phyloP scores from a whole-genome alignment of 2,329 filamentous ascomycete genomes.

The Arachnopeziza araneosa region DNA sequence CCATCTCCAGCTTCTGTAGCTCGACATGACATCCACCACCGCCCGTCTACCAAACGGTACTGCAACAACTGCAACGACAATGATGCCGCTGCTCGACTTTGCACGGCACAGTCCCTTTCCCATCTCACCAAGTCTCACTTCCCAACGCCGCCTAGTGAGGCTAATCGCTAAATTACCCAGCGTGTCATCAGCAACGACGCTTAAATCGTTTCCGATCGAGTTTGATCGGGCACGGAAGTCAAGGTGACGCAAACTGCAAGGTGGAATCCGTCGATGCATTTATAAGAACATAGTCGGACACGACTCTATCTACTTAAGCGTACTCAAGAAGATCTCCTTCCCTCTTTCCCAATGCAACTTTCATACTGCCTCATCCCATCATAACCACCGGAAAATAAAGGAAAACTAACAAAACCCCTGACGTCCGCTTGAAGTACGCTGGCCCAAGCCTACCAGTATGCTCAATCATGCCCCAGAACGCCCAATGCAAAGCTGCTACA shows the following conservation, averaged over 20 bases:
- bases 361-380: constrained; percentile 6
- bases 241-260: not conserved
- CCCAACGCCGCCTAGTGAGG: too few relatives aligned
- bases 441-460: constrained; percentile 18
- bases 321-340: constrained; percentile 14
- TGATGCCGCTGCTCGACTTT: too few relatives aligned
- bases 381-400: constrained; percentile 10
- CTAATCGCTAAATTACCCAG: too few relatives aligned
- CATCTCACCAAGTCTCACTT: too few relatives aligned
- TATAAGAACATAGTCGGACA: constrained; percentile 19
- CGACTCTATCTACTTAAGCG: constrained; percentile 15
- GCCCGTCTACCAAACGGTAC: too few relatives aligned
- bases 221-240: not conserved
- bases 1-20: too few relatives aligned
- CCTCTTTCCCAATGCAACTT: constrained; percentile 6
- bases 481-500: constrained; percentile 18
- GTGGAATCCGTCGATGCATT: constrained; percentile 13
- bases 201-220: not conserved
- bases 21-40: too few relatives aligned
- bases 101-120: too few relatives aligned
- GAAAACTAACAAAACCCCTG: constrained; percentile 8
- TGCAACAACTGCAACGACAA: too few relatives aligned
- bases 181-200: not conserved
- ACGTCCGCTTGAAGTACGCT: constrained; percentile 12
- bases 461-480: constrained; percentile 12